These are phyloP conservation scores for Tulasnella sp. DNA, from an alignment of 768 basidiomycete genomes.

Conservation along the genomic window DNA sequence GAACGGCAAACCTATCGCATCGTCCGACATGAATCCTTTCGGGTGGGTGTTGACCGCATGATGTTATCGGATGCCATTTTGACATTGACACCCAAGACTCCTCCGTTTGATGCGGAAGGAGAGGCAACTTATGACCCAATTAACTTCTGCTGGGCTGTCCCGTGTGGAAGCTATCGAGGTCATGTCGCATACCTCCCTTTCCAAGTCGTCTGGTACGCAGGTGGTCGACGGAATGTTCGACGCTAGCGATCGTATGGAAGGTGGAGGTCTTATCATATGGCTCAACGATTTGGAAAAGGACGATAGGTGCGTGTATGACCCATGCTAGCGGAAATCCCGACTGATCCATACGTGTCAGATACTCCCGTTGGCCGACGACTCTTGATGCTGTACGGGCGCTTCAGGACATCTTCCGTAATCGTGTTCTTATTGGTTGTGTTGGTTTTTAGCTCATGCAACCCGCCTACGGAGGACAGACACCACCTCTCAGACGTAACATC, in stretches of 20 bases:
- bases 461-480: constrained; percentile 67
- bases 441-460: constrained; percentile 55
- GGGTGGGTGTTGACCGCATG: constrained; percentile 30
- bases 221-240: constrained; percentile 69
- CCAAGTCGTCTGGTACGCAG: constrained; percentile 36
- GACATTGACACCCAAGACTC: constrained; percentile 33
- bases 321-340: background rate
- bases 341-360: constrained; percentile 27
- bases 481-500: constrained; percentile 59
- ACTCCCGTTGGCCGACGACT: constrained; percentile 40
- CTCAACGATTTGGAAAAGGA: constrained; percentile 91
- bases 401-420: background rate
- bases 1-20: constrained; percentile 54
- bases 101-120: constrained; percentile 65
- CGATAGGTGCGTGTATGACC: constrained; percentile 36
- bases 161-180: constrained; percentile 57
- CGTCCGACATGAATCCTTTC: constrained; percentile 59
- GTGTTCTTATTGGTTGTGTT: constrained; percentile 16
- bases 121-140: constrained; percentile 42
- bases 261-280: constrained; percentile 60
- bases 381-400: constrained; percentile 34
- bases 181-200: constrained; percentile 53
- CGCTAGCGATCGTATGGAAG: constrained; percentile 76
- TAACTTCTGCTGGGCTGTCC: constrained; percentile 51
- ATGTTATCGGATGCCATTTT: background rate